A percentile compares a stretch with the other conserved stretches of the same genome.
phyloP scores from a whole-genome alignment of 139 green algal genomes.

The Haematococcus sp. region DNA sequence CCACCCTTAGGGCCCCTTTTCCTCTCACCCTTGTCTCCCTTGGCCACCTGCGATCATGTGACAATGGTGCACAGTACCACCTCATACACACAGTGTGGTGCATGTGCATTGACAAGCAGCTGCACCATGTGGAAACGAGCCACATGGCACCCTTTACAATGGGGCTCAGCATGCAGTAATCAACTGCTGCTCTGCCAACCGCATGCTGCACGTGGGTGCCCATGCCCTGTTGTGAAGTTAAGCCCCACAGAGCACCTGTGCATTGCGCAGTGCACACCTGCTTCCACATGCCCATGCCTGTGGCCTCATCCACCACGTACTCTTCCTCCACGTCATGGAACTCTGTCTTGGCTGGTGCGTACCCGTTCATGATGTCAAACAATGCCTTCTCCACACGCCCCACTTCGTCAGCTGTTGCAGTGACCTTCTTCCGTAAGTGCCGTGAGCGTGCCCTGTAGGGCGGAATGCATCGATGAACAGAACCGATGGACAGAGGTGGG shows the following conservation, averaged over 20 bases:
- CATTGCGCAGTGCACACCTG: background rate
- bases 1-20: too few relatives aligned
- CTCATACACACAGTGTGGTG: too few relatives aligned
- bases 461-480: conserved; percentile 23
- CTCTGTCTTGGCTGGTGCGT: conserved; percentile 58
- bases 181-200: too few relatives aligned
- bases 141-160: too few relatives aligned
- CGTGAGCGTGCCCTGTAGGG: background rate
- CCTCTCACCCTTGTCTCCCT: background rate
- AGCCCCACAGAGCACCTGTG: too few relatives aligned
- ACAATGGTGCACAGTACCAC: too few relatives aligned
- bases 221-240: too few relatives aligned
- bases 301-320: conserved; percentile 56
- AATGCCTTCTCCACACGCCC: conserved; percentile 57
- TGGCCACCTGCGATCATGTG: background rate
- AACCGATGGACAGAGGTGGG: too few relatives aligned
- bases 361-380: conserved; percentile 58
- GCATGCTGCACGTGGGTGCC: too few relatives aligned
- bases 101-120: too few relatives aligned
- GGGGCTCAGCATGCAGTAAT: too few relatives aligned
- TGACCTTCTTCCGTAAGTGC: background rate
- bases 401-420: conserved; percentile 10
- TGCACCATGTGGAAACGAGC: too few relatives aligned
- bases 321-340: conserved; percentile 83
- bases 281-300: conserved; percentile 42